A percentile compares a stretch with the other conserved stretches of the same genome.
Conservation (phyloP, 768 basidiomycete genomes). For the Tylopilus balloui region DNA sequence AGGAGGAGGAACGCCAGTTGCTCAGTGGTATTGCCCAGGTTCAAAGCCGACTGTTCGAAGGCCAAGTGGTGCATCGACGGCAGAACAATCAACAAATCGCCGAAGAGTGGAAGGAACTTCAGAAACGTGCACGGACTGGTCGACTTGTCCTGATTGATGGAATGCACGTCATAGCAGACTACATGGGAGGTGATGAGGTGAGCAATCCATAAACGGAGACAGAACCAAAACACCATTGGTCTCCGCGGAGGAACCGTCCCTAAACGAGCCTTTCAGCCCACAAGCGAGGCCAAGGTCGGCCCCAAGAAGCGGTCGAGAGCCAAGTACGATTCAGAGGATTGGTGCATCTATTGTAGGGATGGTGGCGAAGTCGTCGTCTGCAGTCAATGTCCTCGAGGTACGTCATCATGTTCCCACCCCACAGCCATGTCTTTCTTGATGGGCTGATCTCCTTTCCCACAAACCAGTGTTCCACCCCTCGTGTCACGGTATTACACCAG, state of each 20-base stretch:
- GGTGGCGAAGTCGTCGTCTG: slow-evolving; percentile 53
- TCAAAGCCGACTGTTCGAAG: slow-evolving; percentile 55
- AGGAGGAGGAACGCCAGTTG: slow-evolving; percentile 50
- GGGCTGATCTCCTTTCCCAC: slow-evolving; percentile 1
- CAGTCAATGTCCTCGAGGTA: slow-evolving; percentile 51
- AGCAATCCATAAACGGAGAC: slow-evolving; percentile 24
- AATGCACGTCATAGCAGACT: slow-evolving; percentile 30
- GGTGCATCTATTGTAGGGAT: slow-evolving; percentile 55
- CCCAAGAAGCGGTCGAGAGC: slow-evolving; percentile 32
- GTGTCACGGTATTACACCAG: slow-evolving; percentile 40
- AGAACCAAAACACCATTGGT: not conserved
- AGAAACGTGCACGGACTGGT: slow-evolving; percentile 41
- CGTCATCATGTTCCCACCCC: slow-evolving; percentile 6
- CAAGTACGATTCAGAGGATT: slow-evolving; percentile 52
- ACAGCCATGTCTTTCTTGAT: slow-evolving; percentile 1
- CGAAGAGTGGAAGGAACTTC: slow-evolving; percentile 42
- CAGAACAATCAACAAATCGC: slow-evolving; percentile 42
- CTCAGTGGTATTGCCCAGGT: slow-evolving; percentile 57
- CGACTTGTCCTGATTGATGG: slow-evolving; percentile 39
- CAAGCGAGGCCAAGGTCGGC: slow-evolving; percentile 8
- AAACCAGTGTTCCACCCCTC: slow-evolving; percentile 48
- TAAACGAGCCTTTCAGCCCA: slow-evolving; percentile 13
- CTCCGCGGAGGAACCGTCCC: not conserved
- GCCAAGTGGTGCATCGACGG: slow-evolving; percentile 34
- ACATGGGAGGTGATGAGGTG: slow-evolving; percentile 28